These are phyloP conservation scores for Trametes sp. DNA, from an alignment of 1,284 basidiomycete genomes.

Conservation along the genomic window DNA sequence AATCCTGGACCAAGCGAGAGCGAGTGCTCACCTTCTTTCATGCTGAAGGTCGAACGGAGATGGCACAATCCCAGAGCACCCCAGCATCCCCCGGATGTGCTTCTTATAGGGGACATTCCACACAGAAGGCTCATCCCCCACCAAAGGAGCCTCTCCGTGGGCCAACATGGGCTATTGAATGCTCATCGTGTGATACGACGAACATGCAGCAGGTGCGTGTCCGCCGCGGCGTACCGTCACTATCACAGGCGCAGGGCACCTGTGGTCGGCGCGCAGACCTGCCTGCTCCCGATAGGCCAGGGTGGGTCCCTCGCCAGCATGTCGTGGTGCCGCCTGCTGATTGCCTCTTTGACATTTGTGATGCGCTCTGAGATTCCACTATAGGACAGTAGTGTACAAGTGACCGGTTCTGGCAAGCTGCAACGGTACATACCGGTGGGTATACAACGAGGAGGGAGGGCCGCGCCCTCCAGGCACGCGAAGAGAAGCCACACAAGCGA, in stretches of 20 bases:
- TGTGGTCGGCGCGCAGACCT: conserved; percentile 16
- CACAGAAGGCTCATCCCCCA: conserved; percentile 7
- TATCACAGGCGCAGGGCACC: conserved; percentile 23
- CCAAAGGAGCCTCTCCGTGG: conserved; percentile 11
- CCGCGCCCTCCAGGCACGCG: conserved; percentile 21
- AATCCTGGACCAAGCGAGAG: background rate
- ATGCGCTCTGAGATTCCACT: too few relatives aligned
- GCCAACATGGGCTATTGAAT: conserved; percentile 2
- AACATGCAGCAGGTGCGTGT: conserved; percentile 26
- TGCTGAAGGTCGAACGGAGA: conserved; percentile 3
- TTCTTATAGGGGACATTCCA: conserved; percentile 18
- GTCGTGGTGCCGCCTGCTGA: conserved; percentile 10
- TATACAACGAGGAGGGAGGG: background rate
- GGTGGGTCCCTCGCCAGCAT: background rate
- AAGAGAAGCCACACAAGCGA: conserved; percentile 1
- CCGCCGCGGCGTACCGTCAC: background rate
- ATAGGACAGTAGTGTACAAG: background rate
- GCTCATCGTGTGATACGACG: conserved; percentile 14
- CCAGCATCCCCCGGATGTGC: conserved; percentile 1
- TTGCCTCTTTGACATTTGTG: conserved; percentile 10
- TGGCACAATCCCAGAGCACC: background rate
- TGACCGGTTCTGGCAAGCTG: too few relatives aligned
- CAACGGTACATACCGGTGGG: conserved; percentile 9
- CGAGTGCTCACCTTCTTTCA: background rate
- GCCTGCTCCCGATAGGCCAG: conserved; percentile 7